Conservation (phyloP, 2,329 filamentous ascomycete genomes). For the Diaporthe batatas region DNA sequence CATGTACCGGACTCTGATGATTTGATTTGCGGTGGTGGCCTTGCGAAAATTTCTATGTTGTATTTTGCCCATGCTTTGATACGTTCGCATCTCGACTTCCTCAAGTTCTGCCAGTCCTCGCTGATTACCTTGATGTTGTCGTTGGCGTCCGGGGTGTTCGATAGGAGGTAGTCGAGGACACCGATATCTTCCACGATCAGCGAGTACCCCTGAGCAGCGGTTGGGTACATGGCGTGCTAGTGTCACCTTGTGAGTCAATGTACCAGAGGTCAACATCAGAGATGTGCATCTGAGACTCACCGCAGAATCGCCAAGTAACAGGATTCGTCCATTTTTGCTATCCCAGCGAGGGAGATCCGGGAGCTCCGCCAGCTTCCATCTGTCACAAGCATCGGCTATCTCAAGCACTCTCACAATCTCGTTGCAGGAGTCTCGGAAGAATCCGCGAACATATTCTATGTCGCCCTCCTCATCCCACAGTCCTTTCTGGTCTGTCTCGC, state of each 20-base stretch:
- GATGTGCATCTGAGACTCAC: background rate
- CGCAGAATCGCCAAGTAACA: constrained; percentile 44
- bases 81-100: constrained; percentile 44
- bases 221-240: constrained; percentile 38
- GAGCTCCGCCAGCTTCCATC: constrained; percentile 46
- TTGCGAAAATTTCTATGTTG: constrained; percentile 40
- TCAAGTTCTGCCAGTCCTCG: constrained; percentile 42
- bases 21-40: background rate
- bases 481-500: constrained; percentile 44
- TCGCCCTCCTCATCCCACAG: constrained; percentile 47
- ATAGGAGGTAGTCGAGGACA: constrained; percentile 29
- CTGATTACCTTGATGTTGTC: background rate
- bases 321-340: constrained; percentile 42
- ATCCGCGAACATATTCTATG: constrained; percentile 43
- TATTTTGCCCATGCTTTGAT: constrained; percentile 43
- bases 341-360: constrained; percentile 45
- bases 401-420: constrained; percentile 42
- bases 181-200: constrained; percentile 36
- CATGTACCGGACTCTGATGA: background rate
- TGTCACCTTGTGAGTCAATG: background rate
- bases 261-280: background rate
- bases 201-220: constrained; percentile 33
- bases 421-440: constrained; percentile 39
- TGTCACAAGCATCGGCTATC: constrained; percentile 42
- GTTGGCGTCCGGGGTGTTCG: background rate